These are phyloP conservation scores for Xylariaceae sp. DNA, from an alignment of 2,329 filamentous ascomycete species.

Conservation along the genomic window DNA sequence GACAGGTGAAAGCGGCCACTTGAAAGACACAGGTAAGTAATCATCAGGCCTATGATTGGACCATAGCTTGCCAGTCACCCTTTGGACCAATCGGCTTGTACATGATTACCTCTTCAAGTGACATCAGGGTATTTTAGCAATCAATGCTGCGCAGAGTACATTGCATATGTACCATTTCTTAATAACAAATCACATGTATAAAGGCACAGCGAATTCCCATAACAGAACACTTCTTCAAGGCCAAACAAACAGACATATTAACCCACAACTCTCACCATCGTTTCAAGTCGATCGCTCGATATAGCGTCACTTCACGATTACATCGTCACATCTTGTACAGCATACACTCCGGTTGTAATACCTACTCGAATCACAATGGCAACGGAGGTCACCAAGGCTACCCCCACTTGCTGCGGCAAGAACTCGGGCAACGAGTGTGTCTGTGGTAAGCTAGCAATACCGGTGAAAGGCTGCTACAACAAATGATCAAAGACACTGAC, in stretches of 20 bases:
- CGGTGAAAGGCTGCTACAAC: too few relatives aligned
- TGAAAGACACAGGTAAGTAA: conserved; percentile 11
- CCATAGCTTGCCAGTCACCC: neutral
- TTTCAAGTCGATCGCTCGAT: too few relatives aligned
- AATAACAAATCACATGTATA: neutral
- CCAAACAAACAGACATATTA: neutral
- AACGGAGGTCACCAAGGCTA: conserved; percentile 29
- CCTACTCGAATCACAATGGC: conserved; percentile 27
- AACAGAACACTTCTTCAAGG: neutral
- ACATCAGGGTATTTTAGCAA: conserved; percentile 15
- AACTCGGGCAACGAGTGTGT: conserved; percentile 44
- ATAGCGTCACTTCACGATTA: too few relatives aligned
- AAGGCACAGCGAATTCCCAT: neutral
- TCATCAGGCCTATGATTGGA: conserved; percentile 15
- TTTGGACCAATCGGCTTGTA: conserved; percentile 9
- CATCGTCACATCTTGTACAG: too few relatives aligned
- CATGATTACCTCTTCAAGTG: conserved; percentile 12
- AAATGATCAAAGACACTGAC: too few relatives aligned
- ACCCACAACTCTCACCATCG: too few relatives aligned
- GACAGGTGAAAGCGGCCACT: neutral
- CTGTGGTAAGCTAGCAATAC: conserved; percentile 52
- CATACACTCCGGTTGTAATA: neutral
- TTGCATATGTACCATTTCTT: neutral
- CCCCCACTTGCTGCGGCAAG: conserved; percentile 53
- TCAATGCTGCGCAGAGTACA: too few relatives aligned